Evolutionary conservation across 768 basidiomycete genomes (phyloP).

Genomic region (Psilocybe tampanensis): DNA sequence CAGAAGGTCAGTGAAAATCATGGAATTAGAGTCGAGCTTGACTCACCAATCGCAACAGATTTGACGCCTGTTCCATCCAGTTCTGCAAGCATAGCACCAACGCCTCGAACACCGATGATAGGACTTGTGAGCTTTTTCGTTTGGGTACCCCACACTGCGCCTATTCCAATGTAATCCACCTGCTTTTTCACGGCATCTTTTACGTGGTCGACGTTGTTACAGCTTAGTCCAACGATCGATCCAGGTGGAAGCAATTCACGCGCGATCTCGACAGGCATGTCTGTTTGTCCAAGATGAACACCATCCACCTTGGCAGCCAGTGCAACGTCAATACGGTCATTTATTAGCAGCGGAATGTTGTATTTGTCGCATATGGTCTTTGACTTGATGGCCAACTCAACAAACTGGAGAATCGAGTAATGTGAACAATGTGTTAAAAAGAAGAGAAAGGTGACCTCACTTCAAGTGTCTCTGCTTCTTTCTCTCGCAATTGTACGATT

Average conservation of each 20-base stretch:
- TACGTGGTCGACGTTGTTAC: constrained; percentile 69
- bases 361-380: constrained; percentile 77
- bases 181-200: constrained; percentile 59
- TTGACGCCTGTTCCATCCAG: constrained; percentile 66
- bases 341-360: constrained; percentile 83
- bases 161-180: constrained; percentile 88
- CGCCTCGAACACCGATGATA: constrained; percentile 71
- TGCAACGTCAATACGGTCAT: constrained; percentile 87
- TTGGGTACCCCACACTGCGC: constrained; percentile 78
- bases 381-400: constrained; percentile 68
- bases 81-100: constrained; percentile 64
- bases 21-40: not conserved
- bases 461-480: constrained; percentile 77
- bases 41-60: constrained; percentile 85
- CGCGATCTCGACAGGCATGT: constrained; percentile 73
- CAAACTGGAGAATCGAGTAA: constrained; percentile 57
- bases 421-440: not conserved
- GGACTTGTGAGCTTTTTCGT: constrained; percentile 75
- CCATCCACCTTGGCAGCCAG: constrained; percentile 76
- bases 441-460: constrained; percentile 39
- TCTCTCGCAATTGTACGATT: constrained; percentile 89
- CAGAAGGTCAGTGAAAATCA: not conserved
- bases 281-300: constrained; percentile 88
- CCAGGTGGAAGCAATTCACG: constrained; percentile 67
- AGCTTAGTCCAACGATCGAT: constrained; percentile 81